Conservation (phyloP, 352 stramenopile species). For the Pythium myriotylum region DNA sequence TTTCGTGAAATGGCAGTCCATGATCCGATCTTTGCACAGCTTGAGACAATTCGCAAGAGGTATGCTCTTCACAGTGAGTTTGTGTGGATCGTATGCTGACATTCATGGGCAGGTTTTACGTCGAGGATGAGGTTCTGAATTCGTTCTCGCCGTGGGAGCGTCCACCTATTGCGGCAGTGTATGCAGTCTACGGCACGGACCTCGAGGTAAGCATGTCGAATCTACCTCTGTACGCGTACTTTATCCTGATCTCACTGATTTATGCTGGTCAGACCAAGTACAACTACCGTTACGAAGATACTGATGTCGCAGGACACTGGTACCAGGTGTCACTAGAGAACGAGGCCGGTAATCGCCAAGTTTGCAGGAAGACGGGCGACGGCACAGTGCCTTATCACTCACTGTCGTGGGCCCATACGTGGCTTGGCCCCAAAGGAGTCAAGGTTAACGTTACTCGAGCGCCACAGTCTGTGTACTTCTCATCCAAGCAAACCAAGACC, state of each 20-base stretch:
- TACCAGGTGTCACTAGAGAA: constrained; percentile 59
- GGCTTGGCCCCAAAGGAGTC: constrained; percentile 50
- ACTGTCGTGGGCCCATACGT: constrained; percentile 77
- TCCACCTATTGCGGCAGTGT: constrained; percentile 73
- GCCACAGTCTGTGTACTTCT: constrained; percentile 78
- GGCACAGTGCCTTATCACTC: constrained; percentile 81
- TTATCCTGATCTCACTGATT: too few species aligned
- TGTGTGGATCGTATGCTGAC: not conserved
- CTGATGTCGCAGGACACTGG: constrained; percentile 52
- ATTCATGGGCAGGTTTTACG: constrained; percentile 51
- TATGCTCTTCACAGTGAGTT: constrained; percentile 10
- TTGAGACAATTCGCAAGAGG: constrained; percentile 56
- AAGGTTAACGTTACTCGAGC: constrained; percentile 70
- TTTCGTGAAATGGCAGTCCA: constrained; percentile 68
- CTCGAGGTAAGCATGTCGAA: constrained; percentile 42
- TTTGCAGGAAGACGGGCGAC: constrained; percentile 76
- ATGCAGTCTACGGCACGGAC: constrained; percentile 79
- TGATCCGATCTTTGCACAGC: constrained; percentile 66
- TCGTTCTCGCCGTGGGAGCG: constrained; percentile 60
- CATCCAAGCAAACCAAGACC: constrained; percentile 47
- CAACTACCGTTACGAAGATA: constrained; percentile 75
- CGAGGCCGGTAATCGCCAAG: constrained; percentile 45
- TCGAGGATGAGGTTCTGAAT: constrained; percentile 65
- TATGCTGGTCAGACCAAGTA: constrained; percentile 56
- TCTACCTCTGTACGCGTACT: too few species aligned